Evolutionary conservation across 306 rosid species (phyloP).

Genomic region (Arachis hypogaea): DNA sequence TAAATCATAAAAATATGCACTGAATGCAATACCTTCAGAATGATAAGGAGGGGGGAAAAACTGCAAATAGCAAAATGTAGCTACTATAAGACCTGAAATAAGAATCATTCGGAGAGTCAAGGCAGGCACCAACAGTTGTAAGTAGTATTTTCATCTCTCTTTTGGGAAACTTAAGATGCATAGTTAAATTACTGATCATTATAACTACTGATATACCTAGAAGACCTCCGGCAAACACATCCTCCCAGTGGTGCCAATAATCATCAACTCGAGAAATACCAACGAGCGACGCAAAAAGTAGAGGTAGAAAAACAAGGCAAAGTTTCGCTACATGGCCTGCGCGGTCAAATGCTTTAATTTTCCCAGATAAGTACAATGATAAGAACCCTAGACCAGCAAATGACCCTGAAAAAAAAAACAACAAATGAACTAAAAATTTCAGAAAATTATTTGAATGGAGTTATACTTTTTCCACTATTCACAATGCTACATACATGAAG

Average conservation of each 20-base stretch:
- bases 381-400: conserved; percentile 86
- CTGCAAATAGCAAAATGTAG: conserved; percentile 86
- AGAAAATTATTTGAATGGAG: conserved; percentile 1
- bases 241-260: conserved; percentile 98
- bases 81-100: conserved; percentile 68
- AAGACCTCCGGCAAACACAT: conserved; percentile 87
- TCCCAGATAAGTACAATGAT: conserved; percentile 79
- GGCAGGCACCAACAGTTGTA: conserved; percentile 21
- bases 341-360: conserved; percentile 71
- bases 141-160: background rate
- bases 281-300: conserved; percentile 85
- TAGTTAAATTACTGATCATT: conserved; percentile 9
- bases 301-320: conserved; percentile 71
- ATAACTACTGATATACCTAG: conserved; percentile 47
- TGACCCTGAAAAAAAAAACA: conserved; percentile 59
- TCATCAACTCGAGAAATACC: conserved; percentile 86
- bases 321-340: conserved; percentile 78
- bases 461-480: conserved; percentile 26
- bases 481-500: conserved; percentile 64
- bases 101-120: conserved; percentile 17
- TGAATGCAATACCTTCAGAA: conserved; percentile 64
- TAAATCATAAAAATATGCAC: conserved; percentile 14
- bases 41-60: conserved; percentile 92
- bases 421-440: background rate
- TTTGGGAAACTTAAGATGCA: background rate